Base-by-base conservation (phyloP, 2,329 filamentous ascomycete genomes). In the Didymella segeticola region DNA sequence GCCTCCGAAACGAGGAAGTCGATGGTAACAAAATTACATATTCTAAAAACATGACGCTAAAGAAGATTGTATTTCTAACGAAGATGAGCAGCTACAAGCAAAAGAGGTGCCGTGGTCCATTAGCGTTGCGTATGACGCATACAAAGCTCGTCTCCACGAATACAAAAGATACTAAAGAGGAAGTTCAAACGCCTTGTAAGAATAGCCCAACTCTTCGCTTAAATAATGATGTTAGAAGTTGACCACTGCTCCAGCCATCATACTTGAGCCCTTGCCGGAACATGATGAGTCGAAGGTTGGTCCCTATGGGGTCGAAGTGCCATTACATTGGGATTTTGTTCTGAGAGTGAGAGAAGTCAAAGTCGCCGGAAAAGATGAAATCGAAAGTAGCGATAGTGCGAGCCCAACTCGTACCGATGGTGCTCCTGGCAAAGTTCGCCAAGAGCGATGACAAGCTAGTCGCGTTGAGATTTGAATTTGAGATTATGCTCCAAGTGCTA, bases 251-350 rank as follows among this genome's bases (percentile, higher is more conserved):
- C 25, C 12, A 47, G 43, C 29, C 5, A 5, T 10, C 8, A 6
- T 15, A 1, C 41, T 26, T 9, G 45, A 48, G 20, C 45, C 45
- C 5, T n/a, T 48, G n/a, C 57, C 53, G 4, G 36, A 45, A 11
- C 50, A 60, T 30, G 29, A 60, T n/a, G 53, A 60, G 7, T 36
- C 39, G 14, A 53, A 60, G 30, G 39, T 31, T 25, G 57, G 57
- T 9, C 57, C 53, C 11, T 60, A 60, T 36, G 57, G 57, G n/a
- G 57, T 60, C 9, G 57, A 60, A 25, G 41, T 25, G 23, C 53
- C 53, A 9, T 41, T 43, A 3, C 38, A 54, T 6, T 60, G 56
- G 56, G 25, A n/a, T 11, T 51, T 48, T 41, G 10, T 52, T 2
- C 33, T 51, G 3, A 33, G 15, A n/a, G 38, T 53, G 10, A 37